phyloP scores from a whole-genome alignment of 116 monocot genomes.

The Phalaenopsis hybrid region DNA sequence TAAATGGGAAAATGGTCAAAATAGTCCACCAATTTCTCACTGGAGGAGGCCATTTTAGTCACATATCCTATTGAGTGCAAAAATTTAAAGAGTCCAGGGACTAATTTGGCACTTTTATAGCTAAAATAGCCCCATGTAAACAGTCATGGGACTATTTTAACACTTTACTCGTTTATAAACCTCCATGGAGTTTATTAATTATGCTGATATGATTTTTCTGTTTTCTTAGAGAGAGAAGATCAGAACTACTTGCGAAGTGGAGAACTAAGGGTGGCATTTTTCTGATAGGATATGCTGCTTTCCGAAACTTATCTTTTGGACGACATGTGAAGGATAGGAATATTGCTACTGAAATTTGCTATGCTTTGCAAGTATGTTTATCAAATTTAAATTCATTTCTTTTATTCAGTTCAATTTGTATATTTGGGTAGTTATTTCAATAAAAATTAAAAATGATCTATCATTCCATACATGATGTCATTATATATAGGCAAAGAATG shows the following conservation, averaged over 20 bases:
- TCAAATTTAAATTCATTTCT: neutral
- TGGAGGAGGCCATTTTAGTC: no score
- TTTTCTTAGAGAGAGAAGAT: slow-evolving; percentile 54
- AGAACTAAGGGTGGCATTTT: slow-evolving; percentile 81
- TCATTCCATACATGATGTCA: neutral
- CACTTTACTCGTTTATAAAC: neutral
- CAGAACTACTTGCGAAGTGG: slow-evolving; percentile 74
- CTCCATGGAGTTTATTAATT: neutral
- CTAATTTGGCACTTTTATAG: no score
- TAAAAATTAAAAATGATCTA: neutral
- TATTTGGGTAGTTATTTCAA: neutral
- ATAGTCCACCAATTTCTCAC: no score
- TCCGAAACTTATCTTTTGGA: slow-evolving; percentile 79
- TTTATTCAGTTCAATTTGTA: neutral
- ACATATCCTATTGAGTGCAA: no score
- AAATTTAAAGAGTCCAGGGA: no score
- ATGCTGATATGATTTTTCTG: neutral
- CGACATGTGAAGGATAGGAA: slow-evolving; percentile 65
- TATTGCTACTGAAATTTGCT: slow-evolving; percentile 50
- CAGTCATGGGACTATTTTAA: no score
- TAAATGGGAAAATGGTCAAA: no score
- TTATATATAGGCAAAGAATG: neutral
- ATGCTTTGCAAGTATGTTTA: slow-evolving; percentile 52
- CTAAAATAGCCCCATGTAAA: no score
- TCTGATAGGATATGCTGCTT: slow-evolving; percentile 84